A percentile compares a stretch with the other conserved stretches of the same genome.
phyloP scores from a whole-genome alignment of 164 flowering plant species.

The Annona cherimola region DNA sequence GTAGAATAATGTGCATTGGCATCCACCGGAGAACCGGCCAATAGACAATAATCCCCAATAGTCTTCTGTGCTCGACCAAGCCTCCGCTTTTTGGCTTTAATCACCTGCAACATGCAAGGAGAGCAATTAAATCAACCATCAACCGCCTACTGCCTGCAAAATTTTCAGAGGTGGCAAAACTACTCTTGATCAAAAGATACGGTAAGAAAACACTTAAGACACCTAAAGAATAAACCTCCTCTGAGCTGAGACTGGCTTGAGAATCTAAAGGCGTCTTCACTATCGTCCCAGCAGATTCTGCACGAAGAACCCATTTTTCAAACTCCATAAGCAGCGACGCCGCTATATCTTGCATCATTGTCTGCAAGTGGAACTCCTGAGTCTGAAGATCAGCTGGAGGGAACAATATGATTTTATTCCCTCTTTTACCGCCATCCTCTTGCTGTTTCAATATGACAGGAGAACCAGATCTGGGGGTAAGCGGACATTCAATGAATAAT shows the following conservation, averaged over 20 bases:
- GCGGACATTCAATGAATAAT: neutral
- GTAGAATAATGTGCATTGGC: constrained; percentile 98
- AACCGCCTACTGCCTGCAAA: neutral
- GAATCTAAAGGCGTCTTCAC: constrained; percentile 98
- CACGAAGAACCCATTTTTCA: constrained; percentile 95
- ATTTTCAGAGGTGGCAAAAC: neutral
- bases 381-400: constrained; percentile 92
- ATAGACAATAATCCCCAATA: constrained; percentile 92
- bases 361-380: constrained; percentile 81
- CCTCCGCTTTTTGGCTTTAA: constrained; percentile 91
- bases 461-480: neutral
- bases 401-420: constrained; percentile 57
- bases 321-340: constrained; percentile 96
- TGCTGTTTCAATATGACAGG: constrained; percentile 43
- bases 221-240: constrained; percentile 98
- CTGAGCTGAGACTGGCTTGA: constrained; percentile 98
- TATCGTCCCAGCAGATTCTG: constrained; percentile 95
- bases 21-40: constrained; percentile 99
- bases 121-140: neutral
- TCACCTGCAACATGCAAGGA: constrained; percentile 50
- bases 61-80: constrained; percentile 98
- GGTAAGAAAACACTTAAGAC: constrained; percentile 35
- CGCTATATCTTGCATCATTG: constrained; percentile 99
- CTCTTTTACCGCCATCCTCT: constrained; percentile 64
- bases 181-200: neutral